phyloP scores from a whole-genome alignment of 805 yeast species.

The Metschnikowia noctiluminum region DNA sequence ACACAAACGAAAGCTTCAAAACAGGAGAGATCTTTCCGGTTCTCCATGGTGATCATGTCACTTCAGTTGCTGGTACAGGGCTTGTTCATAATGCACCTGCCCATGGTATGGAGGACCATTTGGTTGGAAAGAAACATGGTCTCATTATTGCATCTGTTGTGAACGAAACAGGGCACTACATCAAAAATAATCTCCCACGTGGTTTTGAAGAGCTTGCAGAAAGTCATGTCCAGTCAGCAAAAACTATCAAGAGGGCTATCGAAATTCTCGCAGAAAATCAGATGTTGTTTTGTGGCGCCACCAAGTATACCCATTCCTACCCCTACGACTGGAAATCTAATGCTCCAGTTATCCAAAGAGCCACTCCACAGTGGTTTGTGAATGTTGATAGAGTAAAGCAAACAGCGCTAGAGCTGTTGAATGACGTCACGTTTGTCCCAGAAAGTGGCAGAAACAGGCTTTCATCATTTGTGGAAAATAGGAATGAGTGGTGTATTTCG shows the following conservation, averaged over 20 bases:
- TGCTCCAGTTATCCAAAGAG: constrained; percentile 88
- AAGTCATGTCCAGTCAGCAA: constrained; percentile 13
- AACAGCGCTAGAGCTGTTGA: constrained; percentile 56
- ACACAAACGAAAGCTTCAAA: constrained; percentile 53
- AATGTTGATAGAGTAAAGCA: constrained; percentile 73
- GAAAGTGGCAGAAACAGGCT: constrained; percentile 68
- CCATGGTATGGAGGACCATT: constrained; percentile 92
- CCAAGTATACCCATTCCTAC: constrained; percentile 70
- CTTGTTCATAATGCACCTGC: constrained; percentile 97
- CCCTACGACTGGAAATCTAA: constrained; percentile 98
- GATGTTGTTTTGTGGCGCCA: constrained; percentile 49
- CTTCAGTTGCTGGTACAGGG: constrained; percentile 84
- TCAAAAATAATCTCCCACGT: constrained; percentile 46
- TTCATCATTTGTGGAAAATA: constrained; percentile 62
- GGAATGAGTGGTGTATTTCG: constrained; percentile 97
- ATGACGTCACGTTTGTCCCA: constrained; percentile 69
- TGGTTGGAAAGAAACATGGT: constrained; percentile 56
- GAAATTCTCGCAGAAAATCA: constrained; percentile 39
- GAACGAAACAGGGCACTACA: constrained; percentile 67
- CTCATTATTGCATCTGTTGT: constrained; percentile 74
- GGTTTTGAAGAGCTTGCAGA: constrained; percentile 31
- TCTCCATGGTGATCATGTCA: constrained; percentile 78
- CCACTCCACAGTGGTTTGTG: constrained; percentile 97
- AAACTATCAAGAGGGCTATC: constrained; percentile 28
- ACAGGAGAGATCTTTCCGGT: constrained; percentile 48